phyloP scores from a whole-genome alignment of 352 stramenopile species.

The Globisporangium yorkense region DNA sequence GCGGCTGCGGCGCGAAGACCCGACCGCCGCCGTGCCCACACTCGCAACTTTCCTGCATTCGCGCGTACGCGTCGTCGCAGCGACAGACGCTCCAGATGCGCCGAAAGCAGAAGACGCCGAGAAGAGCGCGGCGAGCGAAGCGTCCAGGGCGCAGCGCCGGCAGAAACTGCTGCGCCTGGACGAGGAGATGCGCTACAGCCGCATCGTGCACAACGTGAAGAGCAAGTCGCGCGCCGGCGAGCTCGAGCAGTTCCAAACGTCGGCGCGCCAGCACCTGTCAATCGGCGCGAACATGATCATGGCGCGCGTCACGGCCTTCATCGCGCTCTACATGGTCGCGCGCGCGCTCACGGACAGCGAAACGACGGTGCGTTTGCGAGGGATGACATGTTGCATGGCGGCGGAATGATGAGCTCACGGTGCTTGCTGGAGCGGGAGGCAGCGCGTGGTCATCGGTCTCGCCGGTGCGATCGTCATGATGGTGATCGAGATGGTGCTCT shows the following conservation, averaged over 20 bases:
- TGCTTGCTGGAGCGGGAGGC: not conserved
- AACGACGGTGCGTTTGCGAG: slow-evolving; percentile 45
- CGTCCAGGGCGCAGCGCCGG: slow-evolving; percentile 46
- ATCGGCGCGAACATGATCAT: slow-evolving; percentile 85
- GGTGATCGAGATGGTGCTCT: slow-evolving; percentile 86
- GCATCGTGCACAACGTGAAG: slow-evolving; percentile 72
- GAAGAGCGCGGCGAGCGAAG: not conserved
- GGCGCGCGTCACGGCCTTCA: slow-evolving; percentile 71
- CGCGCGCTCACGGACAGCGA: slow-evolving; percentile 64
- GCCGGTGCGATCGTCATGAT: slow-evolving; percentile 79
- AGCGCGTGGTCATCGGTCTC: slow-evolving; percentile 65
- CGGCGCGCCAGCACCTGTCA: slow-evolving; percentile 67
- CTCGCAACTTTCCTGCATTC: slow-evolving; percentile 10
- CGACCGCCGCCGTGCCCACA: slow-evolving; percentile 1
- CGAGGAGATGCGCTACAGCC: slow-evolving; percentile 73
- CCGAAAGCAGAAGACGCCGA: slow-evolving; percentile 5
- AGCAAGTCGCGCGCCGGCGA: slow-evolving; percentile 34
- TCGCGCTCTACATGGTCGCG: slow-evolving; percentile 73
- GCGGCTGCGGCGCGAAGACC: slow-evolving; percentile 1
- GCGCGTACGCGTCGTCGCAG: slow-evolving; percentile 1
- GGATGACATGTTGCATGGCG: not conserved
- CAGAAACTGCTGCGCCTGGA: slow-evolving; percentile 66
- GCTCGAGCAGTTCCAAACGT: slow-evolving; percentile 55
- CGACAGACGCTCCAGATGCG: not conserved
- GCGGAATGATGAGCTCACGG: too few species aligned